phyloP scores from a whole-genome alignment of 176 grass and related monocot genomes.

The Microstegium vimineum region DNA sequence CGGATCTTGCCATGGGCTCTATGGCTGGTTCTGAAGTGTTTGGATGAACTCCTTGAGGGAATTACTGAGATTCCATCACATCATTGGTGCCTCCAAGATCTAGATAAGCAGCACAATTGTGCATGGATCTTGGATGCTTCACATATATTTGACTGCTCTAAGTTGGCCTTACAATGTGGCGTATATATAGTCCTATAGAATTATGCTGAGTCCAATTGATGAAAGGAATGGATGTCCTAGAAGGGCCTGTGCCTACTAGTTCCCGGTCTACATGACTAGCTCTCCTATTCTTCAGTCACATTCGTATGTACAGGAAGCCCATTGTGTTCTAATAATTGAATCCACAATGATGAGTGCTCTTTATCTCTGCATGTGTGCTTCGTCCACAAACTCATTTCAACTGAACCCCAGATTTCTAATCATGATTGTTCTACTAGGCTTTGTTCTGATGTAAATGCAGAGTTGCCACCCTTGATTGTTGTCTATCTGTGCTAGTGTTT shows the following conservation, averaged over 20 bases:
- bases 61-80: slow-evolving; percentile 16
- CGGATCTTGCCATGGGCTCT: slow-evolving; percentile 21
- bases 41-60: slow-evolving; percentile 23
- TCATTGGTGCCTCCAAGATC: neutral
- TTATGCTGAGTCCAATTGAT: slow-evolving; percentile 4
- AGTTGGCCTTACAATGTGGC: slow-evolving; percentile 7
- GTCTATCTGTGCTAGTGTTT: neutral
- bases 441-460: neutral
- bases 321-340: neutral
- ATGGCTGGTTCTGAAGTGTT: slow-evolving; percentile 31
- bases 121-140: neutral
- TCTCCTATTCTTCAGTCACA: slow-evolving; percentile 4
- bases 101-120: neutral
- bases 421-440: neutral
- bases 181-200: neutral
- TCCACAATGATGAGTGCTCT: neutral
- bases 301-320: neutral
- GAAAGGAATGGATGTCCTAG: slow-evolving; percentile 1
- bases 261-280: neutral
- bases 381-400: neutral
- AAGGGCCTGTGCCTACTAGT: neutral
- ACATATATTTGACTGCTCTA: slow-evolving; percentile 8
- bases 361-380: neutral
- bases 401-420: neutral
- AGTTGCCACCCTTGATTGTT: neutral